A percentile compares a stretch with the other conserved stretches of the same genome.
phyloP scores from a whole-genome alignment of 1,284 basidiomycete species.

The Rhodotorula sp. region DNA sequence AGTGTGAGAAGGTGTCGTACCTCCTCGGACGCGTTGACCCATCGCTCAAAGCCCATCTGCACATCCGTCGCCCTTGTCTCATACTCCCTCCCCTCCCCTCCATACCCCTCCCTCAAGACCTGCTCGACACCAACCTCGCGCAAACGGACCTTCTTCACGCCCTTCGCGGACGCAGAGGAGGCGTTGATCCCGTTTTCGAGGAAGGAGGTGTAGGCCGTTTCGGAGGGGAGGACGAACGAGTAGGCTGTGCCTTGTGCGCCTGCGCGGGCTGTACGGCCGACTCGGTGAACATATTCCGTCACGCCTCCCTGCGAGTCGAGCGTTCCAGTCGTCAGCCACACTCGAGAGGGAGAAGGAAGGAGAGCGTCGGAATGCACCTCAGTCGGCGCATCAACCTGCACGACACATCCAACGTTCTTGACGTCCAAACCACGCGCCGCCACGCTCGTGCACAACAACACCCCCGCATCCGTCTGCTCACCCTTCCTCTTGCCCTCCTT shows the following conservation, averaged over 20 bases:
- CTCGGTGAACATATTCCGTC: constrained; percentile 94
- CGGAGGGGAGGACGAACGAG: constrained; percentile 84
- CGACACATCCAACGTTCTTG: constrained; percentile 86
- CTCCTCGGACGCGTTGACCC: constrained; percentile 74
- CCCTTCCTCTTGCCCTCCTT: constrained; percentile 34
- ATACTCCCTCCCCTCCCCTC: constrained; percentile 70
- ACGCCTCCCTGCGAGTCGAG: constrained; percentile 68
- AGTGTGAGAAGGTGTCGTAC: constrained; percentile 54
- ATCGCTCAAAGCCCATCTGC: constrained; percentile 90
- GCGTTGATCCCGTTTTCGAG: constrained; percentile 70
- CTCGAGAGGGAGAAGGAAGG: background rate
- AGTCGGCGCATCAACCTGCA: constrained; percentile 96
- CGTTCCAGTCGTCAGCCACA: background rate
- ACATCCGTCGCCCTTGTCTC: constrained; percentile 93
- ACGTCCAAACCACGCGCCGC: constrained; percentile 97
- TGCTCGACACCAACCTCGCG: constrained; percentile 65
- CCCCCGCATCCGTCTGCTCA: constrained; percentile 52
- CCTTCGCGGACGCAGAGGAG: constrained; percentile 46
- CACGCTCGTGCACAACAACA: constrained; percentile 93
- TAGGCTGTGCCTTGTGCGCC: constrained; percentile 86
- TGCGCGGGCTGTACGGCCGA: constrained; percentile 93
- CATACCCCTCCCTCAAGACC: constrained; percentile 77
- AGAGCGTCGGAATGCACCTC: constrained; percentile 56
- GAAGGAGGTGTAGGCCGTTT: constrained; percentile 84
- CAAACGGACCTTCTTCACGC: constrained; percentile 55